phyloP scores from a whole-genome alignment of 1,284 basidiomycete genomes.

The Kwoniella shivajii region DNA sequence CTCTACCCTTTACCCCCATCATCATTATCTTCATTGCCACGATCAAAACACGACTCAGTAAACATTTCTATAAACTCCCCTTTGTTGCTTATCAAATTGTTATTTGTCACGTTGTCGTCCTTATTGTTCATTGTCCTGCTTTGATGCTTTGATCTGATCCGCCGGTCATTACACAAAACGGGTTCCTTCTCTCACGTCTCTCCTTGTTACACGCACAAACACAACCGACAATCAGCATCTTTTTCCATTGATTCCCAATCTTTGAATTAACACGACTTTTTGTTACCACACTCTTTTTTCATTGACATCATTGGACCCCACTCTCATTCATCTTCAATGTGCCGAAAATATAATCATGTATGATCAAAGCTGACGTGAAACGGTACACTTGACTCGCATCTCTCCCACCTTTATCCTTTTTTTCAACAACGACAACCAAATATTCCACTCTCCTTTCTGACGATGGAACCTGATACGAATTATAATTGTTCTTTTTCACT shows the following conservation, averaged over 20 bases:
- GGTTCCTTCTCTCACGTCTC: background rate
- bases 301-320: background rate
- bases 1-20: too few relatives aligned
- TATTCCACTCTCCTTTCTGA: conserved; percentile 1
- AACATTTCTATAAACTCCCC: too few relatives aligned
- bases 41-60: too few relatives aligned
- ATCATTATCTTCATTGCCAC: too few relatives aligned
- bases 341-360: background rate
- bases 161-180: background rate
- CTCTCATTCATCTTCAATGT: background rate
- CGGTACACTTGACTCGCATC: background rate
- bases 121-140: too few relatives aligned
- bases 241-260: background rate
- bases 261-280: conserved; percentile 4
- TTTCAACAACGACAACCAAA: background rate
- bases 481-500: background rate
- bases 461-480: conserved; percentile 6
- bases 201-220: background rate
- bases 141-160: background rate
- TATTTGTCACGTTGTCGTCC: too few relatives aligned
- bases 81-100: too few relatives aligned
- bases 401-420: background rate
- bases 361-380: conserved; percentile 4
- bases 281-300: background rate
- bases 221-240: background rate